A percentile compares a stretch with the other conserved stretches of the same genome.
Evolutionary conservation across 75 land plant species (phyloP).

Genomic region (Cunninghamia lanceolata): DNA sequence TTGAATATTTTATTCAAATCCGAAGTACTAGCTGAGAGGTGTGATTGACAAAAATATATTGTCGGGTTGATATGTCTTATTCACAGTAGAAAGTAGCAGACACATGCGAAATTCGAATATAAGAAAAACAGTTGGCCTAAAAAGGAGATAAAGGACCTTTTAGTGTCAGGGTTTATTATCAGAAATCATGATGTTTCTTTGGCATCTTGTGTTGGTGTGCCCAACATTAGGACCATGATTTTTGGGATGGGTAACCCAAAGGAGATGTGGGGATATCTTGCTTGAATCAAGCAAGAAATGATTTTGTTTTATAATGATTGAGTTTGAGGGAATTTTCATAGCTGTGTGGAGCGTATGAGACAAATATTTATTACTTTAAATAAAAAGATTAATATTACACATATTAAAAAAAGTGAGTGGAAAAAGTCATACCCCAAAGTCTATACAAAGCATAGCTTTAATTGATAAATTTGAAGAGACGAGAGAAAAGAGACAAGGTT

Average conservation of each 20-base stretch:
- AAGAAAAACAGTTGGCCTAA: neutral
- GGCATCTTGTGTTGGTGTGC: neutral
- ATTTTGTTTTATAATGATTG: too few relatives aligned
- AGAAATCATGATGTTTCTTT: neutral
- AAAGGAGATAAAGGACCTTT: neutral
- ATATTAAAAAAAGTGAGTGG: too few relatives aligned
- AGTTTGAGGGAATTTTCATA: too few relatives aligned
- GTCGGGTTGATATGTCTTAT: neutral
- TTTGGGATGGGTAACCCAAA: neutral
- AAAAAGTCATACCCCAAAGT: too few relatives aligned
- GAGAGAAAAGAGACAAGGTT: too few relatives aligned
- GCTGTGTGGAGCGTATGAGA: too few relatives aligned
- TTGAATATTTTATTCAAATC: neutral
- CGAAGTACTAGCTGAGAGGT: neutral
- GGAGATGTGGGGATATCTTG: conserved; percentile 9
- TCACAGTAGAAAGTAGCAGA: neutral
- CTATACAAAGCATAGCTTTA: too few relatives aligned
- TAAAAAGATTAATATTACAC: too few relatives aligned
- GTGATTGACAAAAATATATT: neutral
- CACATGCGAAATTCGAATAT: neutral
- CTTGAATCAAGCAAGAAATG: too few relatives aligned
- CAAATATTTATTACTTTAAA: too few relatives aligned
- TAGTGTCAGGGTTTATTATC: neutral
- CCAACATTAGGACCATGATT: neutral
- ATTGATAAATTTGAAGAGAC: too few relatives aligned